Evolutionary conservation across 1,139 yeast genomes (phyloP), one percentile per base, ranked within the genome.

Genomic region (Spencermartinsiella ligniputridi): DNA sequence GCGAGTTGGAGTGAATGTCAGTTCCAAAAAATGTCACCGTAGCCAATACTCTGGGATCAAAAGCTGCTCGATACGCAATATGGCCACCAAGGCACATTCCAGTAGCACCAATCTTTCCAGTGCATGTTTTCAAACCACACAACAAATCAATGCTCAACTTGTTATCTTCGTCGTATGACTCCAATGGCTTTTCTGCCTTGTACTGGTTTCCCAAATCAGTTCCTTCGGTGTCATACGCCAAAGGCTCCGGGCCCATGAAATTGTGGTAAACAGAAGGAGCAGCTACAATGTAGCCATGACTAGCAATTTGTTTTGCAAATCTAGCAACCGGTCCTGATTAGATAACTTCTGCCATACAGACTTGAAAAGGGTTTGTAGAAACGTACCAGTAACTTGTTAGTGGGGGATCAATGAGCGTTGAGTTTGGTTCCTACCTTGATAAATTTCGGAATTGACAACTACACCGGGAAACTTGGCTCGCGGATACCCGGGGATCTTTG

Each of bases 61-160:
- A 71, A 5, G 84, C 76, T 1, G 87, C 79, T 54, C 95, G 72
- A 64, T 77, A 83, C 1, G 95, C 92, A 57, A 84, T 69, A 60
- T 85, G 94, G 1, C 95, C 95, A 17, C 95, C 95, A 18, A 85
- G 75, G 61, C 95, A 85, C 90, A 85, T 85, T 19, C 95, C 95
- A 1, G 92, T 83, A 41, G 90, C 83, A 22, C 94, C 95, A 52
- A 83, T 75, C 50, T 73, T 76, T 37, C 92, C 92, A 52, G 77
- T 81, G 61, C 86, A 84, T 2, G 87, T 82, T 1, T 74, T 69
- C 51, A 84, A 69, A 2, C 74, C 59, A 42, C 64, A 62, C 50
- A 85, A 70, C 56, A 82, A 79, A 56, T 83, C 88, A 55, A 84
- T 71, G 20, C 87, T 72, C 49, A 84, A 66, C 40, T 66, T 70